These are phyloP conservation scores for Malbranchea cinnamomea DNA, from an alignment of 2,329 filamentous ascomycete species.

Conservation along the genomic window DNA sequence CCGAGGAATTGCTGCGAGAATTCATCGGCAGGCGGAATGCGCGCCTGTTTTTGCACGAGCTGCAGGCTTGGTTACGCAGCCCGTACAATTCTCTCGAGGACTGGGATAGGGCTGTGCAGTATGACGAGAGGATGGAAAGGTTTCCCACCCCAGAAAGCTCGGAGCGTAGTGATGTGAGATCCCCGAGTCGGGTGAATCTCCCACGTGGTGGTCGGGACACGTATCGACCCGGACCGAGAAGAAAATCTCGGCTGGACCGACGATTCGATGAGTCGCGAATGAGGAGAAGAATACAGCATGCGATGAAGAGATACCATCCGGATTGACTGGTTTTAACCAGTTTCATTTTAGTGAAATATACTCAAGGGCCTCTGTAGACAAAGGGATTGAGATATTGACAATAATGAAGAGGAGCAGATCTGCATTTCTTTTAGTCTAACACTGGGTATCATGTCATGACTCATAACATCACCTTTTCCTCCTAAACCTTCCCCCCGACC, in stretches of 20 bases:
- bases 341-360: too few relatives aligned
- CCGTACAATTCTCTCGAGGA: conserved; percentile 55
- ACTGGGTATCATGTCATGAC: too few relatives aligned
- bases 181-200: not conserved
- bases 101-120: conserved; percentile 74
- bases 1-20: conserved; percentile 63
- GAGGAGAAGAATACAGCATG: conserved; percentile 17
- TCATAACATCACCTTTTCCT: conserved; percentile 16
- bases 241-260: conserved; percentile 6
- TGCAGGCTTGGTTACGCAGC: conserved; percentile 69
- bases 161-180: not conserved
- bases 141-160: not conserved
- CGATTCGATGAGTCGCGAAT: conserved; percentile 11
- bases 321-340: conserved; percentile 2
- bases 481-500: conserved; percentile 23
- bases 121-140: conserved; percentile 27
- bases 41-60: conserved; percentile 66
- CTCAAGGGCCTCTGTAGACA: too few relatives aligned
- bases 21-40: conserved; percentile 64
- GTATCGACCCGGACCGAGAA: too few relatives aligned
- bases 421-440: too few relatives aligned
- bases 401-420: too few relatives aligned
- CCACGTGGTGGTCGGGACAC: too few relatives aligned
- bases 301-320: conserved; percentile 16
- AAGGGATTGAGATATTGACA: too few relatives aligned